These are phyloP conservation scores for Buxus sempervirens DNA, from an alignment of 164 flowering plant species.

Conservation along the genomic window DNA sequence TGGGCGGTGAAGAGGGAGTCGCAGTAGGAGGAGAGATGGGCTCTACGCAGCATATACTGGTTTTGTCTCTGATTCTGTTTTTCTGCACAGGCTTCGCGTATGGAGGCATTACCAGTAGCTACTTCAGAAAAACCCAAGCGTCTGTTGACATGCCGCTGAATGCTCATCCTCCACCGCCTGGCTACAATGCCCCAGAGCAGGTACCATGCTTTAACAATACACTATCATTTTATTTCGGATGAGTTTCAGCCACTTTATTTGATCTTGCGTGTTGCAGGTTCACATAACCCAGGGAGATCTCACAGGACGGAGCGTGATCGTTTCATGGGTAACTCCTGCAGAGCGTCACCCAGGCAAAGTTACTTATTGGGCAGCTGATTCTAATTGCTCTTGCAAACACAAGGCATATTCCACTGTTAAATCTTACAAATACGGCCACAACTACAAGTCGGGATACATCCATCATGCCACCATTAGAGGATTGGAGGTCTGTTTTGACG, in stretches of 20 bases:
- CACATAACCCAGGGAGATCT: slow-evolving; percentile 63
- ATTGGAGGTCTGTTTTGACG: slow-evolving; percentile 45
- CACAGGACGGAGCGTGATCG: slow-evolving; percentile 41
- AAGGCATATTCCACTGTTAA: slow-evolving; percentile 25
- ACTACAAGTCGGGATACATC: slow-evolving; percentile 52
- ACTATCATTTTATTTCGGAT: no score
- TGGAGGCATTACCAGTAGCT: slow-evolving; percentile 40
- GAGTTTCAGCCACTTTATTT: no score
- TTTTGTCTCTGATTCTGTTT: slow-evolving; percentile 10
- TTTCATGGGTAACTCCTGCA: slow-evolving; percentile 52
- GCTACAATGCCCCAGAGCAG: slow-evolving; percentile 58
- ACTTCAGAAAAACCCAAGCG: slow-evolving; percentile 24
- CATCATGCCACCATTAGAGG: slow-evolving; percentile 45
- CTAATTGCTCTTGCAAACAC: slow-evolving; percentile 15
- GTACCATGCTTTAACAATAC: no score
- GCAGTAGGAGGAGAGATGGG: background rate
- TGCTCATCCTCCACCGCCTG: slow-evolving; percentile 31
- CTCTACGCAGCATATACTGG: background rate
- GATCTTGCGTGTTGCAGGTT: slow-evolving; percentile 36
- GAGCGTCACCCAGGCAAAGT: slow-evolving; percentile 44
- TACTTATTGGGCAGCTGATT: slow-evolving; percentile 28
- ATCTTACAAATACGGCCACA: slow-evolving; percentile 36
- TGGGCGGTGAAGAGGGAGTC: no score
- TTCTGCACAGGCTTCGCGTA: slow-evolving; percentile 19
- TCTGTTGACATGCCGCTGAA: slow-evolving; percentile 40